phyloP scores from a whole-genome alignment of 129 eudicot genomes.

The Cynara cardunculus region DNA sequence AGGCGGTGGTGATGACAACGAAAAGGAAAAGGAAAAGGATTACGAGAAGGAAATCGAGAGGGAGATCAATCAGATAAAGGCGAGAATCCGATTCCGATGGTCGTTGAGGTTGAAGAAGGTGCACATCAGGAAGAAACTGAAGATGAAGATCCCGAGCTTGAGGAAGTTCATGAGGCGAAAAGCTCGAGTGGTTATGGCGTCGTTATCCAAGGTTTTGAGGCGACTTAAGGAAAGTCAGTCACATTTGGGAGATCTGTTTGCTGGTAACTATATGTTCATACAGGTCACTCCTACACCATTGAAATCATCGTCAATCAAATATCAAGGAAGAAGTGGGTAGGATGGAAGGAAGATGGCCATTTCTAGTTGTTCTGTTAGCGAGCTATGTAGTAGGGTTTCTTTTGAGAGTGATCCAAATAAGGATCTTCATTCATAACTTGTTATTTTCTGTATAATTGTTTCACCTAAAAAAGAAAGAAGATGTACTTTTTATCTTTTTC shows the following conservation, averaged over 20 bases:
- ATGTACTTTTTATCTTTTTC: too few species aligned
- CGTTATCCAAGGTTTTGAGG: conserved; percentile 43
- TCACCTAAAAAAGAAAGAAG: too few species aligned
- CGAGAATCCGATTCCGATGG: conserved; percentile 25
- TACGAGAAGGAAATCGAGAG: conserved; percentile 5
- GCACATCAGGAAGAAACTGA: conserved; percentile 47
- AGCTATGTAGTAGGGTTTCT: too few species aligned
- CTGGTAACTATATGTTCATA: conserved; percentile 83
- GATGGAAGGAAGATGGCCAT: conserved; percentile 1
- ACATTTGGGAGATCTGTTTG: conserved; percentile 86
- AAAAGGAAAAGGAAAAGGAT: conserved; percentile 16
- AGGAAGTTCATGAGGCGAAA: conserved; percentile 53
- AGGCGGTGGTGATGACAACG: too few species aligned
- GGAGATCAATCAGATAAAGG: conserved; percentile 14
- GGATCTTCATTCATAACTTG: background rate
- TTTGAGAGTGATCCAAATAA: background rate
- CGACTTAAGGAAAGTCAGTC: conserved; percentile 70
- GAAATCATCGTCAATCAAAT: conserved; percentile 17
- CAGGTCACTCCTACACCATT: conserved; percentile 75
- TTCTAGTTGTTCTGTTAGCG: background rate
- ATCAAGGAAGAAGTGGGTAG: background rate
- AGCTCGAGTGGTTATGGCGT: conserved; percentile 35
- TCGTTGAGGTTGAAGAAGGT: conserved; percentile 34
- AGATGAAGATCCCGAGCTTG: conserved; percentile 59
- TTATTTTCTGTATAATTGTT: background rate